Evolutionary conservation across 2,329 filamentous ascomycete genomes (phyloP).

Genomic region (Cladophialophora bantiana): DNA sequence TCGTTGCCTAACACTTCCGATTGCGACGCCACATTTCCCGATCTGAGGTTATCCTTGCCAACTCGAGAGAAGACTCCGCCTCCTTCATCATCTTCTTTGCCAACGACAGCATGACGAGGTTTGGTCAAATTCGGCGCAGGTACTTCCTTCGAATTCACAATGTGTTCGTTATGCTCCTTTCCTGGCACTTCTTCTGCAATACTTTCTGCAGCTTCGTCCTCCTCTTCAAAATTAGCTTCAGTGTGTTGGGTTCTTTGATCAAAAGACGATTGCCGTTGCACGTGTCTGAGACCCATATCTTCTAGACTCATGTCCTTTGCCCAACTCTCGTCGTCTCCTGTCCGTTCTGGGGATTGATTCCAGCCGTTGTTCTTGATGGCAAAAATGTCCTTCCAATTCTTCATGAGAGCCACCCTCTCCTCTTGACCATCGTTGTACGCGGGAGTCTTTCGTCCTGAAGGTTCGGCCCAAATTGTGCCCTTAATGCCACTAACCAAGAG

Average conservation of each 20-base stretch:
- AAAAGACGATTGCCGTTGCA: conserved; percentile 25
- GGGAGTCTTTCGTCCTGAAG: conserved; percentile 41
- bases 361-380: conserved; percentile 33
- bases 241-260: conserved; percentile 19
- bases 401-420: conserved; percentile 53
- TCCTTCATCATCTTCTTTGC: conserved; percentile 6
- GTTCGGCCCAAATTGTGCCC: conserved; percentile 51
- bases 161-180: conserved; percentile 10
- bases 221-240: conserved; percentile 22
- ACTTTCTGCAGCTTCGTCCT: conserved; percentile 22
- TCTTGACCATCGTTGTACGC: conserved; percentile 50
- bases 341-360: conserved; percentile 9
- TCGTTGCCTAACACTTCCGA: conserved; percentile 13
- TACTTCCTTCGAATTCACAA: neutral
- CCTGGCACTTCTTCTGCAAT: conserved; percentile 15
- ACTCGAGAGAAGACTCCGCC: neutral
- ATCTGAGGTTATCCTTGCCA: neutral
- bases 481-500: conserved; percentile 44
- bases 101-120: neutral
- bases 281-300: conserved; percentile 38
- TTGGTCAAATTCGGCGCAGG: neutral
- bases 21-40: neutral
- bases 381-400: conserved; percentile 57
- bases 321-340: conserved; percentile 38
- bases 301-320: conserved; percentile 41